Base-by-base conservation (phyloP, 352 stramenopile genomes). In the Thraustochytrium striatum region DNA sequence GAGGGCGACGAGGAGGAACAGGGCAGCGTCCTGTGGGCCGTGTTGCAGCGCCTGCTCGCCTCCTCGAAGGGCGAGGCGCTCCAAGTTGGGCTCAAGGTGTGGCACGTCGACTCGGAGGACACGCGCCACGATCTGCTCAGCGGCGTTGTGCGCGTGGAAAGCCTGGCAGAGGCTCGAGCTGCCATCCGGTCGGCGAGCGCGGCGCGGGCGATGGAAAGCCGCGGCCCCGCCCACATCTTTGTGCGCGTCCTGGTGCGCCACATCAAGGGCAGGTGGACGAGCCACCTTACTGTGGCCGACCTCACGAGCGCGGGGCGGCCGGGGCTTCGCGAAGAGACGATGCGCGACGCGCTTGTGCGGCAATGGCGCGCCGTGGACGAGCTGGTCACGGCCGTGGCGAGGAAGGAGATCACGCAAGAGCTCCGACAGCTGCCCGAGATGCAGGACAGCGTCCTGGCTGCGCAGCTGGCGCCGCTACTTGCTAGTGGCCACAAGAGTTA, bases 401-500 rank as follows among this genome's bases (percentile, higher is more conserved):
- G 50, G 28, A 21, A 43, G 5, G 65, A 75, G 65, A 43, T 75
- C 3, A 35, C 52, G 65, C 21, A 38, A 30, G 16, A 39, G 41
- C n/a, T 43, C 52, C 3, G 25, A 7, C 16, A 58, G 52, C 32
- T 38, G 43, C 19, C 21, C 41, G 11, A 43, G 28, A 43, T 30
- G 30, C 13, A 41, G 65, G 65, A 61, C 52, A 38, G 35, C 2
- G 9, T 38, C 16, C 59, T 75, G n/a, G 43, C 44, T 0, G 19
- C 8, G 2, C 13, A n/a, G 25, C 43, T 75, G 8, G 65, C 65
- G 30, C 7, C 3, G 3, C 65, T 75, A 7, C 44, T 75, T 7
- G 41, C 65, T 8, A 21, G 16, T 19, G 68, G 68, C 50, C 32
- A 25, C 9, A 75, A 61, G 36, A 61, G 65, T 32, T 75, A 39